Percentiles rank a stretch among this genome's conserved stretches.
Evolutionary conservation across 78 protist genomes (phyloP).

Genomic region (Polysphondylium violaceum): DNA sequence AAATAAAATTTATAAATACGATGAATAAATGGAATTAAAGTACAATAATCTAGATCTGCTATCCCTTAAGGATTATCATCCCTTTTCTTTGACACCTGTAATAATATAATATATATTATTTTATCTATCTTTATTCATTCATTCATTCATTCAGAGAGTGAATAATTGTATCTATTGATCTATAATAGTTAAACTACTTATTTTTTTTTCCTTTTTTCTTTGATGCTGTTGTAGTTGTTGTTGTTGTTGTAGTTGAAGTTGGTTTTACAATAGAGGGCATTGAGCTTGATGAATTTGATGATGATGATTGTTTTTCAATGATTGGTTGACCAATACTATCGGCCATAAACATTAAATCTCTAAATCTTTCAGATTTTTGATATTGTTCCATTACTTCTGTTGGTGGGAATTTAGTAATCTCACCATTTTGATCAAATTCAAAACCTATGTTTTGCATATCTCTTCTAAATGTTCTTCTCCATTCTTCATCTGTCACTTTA

Average conservation of each 20-base stretch:
- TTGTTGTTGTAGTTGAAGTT: background rate
- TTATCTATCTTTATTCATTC: too few species aligned
- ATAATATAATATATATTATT: too few species aligned
- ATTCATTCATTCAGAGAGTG: too few species aligned
- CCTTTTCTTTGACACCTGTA: too few species aligned
- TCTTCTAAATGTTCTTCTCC: slow-evolving; percentile 38
- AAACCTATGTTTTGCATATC: slow-evolving; percentile 74
- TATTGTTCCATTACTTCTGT: slow-evolving; percentile 75
- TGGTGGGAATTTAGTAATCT: slow-evolving; percentile 68
- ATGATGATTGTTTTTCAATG: background rate
- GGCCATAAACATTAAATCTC: slow-evolving; percentile 21
- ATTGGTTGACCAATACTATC: background rate
- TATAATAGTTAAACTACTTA: too few species aligned
- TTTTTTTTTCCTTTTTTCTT: too few species aligned
- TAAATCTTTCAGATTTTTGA: slow-evolving; percentile 40
- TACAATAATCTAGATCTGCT: too few species aligned
- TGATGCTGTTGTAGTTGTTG: too few species aligned
- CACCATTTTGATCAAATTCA: slow-evolving; percentile 61
- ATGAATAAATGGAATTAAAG: too few species aligned
- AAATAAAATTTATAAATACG: too few species aligned
- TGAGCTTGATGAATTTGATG: background rate
- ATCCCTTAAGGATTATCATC: too few species aligned
- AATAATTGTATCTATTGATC: too few species aligned
- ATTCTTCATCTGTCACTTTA: slow-evolving; percentile 37
- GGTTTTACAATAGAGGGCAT: background rate